These are phyloP conservation scores for Quercus wislizeni DNA, from an alignment of 306 rosid genomes.

Conservation along the genomic window DNA sequence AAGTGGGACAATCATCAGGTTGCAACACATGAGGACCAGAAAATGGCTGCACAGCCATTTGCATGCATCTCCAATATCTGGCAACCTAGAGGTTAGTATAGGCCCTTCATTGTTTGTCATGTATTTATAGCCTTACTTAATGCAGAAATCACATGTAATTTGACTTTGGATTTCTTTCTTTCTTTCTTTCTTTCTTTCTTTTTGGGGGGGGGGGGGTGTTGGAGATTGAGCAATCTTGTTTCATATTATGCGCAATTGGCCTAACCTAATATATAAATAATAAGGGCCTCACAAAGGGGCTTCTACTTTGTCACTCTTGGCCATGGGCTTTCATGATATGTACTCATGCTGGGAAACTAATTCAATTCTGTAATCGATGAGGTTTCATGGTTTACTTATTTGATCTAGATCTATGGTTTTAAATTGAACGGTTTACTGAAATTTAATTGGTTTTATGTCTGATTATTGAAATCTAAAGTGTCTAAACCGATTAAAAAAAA, in stretches of 20 bases:
- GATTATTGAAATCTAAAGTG: background rate
- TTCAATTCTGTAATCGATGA: background rate
- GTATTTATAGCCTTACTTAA: background rate
- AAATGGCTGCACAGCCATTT: slow-evolving; percentile 99
- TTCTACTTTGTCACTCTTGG: background rate
- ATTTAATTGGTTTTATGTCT: background rate
- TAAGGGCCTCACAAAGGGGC: background rate
- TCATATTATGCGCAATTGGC: background rate
- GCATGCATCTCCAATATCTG: slow-evolving; percentile 87
- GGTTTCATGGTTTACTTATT: background rate
- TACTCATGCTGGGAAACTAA: background rate
- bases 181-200: too few species aligned
- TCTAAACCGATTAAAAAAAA: too few species aligned
- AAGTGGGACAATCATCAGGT: slow-evolving; percentile 78
- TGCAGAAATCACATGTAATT: background rate
- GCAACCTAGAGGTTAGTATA: slow-evolving; percentile 80
- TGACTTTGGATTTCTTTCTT: background rate
- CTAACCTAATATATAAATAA: background rate
- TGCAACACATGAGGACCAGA: slow-evolving; percentile 96
- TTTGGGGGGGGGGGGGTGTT: background rate
- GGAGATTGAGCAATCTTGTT: background rate
- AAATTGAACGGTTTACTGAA: background rate
- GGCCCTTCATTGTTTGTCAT: background rate
- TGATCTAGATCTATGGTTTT: background rate
- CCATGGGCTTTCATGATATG: background rate